Conservation (phyloP, 208 protist genomes). For the Blechomonas ayalai region DNA sequence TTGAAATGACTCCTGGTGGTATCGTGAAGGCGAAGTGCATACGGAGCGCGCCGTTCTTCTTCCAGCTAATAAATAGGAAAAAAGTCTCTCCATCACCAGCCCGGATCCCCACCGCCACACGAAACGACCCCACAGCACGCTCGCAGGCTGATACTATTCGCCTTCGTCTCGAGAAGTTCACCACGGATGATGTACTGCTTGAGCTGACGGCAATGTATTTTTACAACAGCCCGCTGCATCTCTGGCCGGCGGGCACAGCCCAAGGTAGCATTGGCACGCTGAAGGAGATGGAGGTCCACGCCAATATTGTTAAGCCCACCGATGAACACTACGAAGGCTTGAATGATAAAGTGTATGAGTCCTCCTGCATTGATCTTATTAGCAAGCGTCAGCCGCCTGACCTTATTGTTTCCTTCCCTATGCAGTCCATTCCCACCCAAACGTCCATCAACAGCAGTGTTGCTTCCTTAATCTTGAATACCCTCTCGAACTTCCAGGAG, state of each 20-base stretch:
- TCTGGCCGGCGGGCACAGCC: background rate
- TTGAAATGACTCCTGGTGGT: too few species aligned
- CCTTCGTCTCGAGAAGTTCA: too few species aligned
- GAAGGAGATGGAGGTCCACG: background rate
- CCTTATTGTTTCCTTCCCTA: background rate
- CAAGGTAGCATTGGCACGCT: background rate
- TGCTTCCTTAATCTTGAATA: background rate
- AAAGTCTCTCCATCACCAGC: too few species aligned
- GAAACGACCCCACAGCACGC: too few species aligned
- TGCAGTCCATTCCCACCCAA: background rate
- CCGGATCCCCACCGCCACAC: too few species aligned
- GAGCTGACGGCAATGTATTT: background rate
- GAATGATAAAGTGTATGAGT: background rate
- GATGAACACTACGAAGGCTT: background rate
- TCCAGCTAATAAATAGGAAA: too few species aligned
- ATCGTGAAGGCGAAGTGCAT: too few species aligned
- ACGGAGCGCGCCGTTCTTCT: too few species aligned
- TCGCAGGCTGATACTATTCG: too few species aligned
- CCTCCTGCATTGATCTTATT: background rate
- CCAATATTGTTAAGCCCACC: background rate
- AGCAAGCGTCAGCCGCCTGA: background rate
- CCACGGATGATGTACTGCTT: too few species aligned
- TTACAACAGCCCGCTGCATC: slow-evolving; percentile 1
- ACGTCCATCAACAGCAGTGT: background rate
- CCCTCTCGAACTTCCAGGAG: background rate